Conservation (phyloP, 2,329 filamentous ascomycete genomes). For the Exophiala bonariae region DNA sequence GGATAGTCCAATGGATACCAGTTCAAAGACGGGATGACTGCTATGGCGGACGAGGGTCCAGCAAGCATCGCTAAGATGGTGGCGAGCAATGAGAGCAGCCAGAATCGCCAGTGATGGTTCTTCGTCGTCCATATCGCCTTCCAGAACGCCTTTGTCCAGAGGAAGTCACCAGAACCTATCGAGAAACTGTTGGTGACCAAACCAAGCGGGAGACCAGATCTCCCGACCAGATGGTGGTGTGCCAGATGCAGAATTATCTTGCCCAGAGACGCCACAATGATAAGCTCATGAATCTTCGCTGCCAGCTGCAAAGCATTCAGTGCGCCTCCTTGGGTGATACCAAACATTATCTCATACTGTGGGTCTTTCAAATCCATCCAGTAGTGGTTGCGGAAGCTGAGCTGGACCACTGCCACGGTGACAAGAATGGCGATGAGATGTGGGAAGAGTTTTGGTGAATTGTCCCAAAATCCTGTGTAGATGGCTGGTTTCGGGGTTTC, state of each 20-base stretch:
- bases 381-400: conserved; percentile 25
- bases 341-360: conserved; percentile 20
- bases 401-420: conserved; percentile 19
- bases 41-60: conserved; percentile 28
- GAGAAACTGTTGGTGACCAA: conserved; percentile 26
- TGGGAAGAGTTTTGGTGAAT: conserved; percentile 19
- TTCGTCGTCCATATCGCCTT: conserved; percentile 20
- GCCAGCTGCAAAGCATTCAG: conserved; percentile 29
- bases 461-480: conserved; percentile 13
- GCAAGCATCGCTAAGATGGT: conserved; percentile 25
- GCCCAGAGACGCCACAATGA: conserved; percentile 29
- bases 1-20: conserved; percentile 20
- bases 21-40: conserved; percentile 26
- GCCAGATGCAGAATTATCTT: conserved; percentile 27
- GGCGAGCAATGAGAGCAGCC: conserved; percentile 21
- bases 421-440: conserved; percentile 25
- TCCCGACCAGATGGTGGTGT: conserved; percentile 22
- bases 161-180: conserved; percentile 27
- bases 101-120: conserved; percentile 16
- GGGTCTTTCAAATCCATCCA: conserved; percentile 27
- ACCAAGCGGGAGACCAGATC: conserved; percentile 28
- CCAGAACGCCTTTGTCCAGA: conserved; percentile 29
- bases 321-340: conserved; percentile 27
- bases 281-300: conserved; percentile 29
- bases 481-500: conserved; percentile 20